These are phyloP conservation scores for Ilex asprella DNA, from an alignment of 257 asterid species.

Conservation along the genomic window DNA sequence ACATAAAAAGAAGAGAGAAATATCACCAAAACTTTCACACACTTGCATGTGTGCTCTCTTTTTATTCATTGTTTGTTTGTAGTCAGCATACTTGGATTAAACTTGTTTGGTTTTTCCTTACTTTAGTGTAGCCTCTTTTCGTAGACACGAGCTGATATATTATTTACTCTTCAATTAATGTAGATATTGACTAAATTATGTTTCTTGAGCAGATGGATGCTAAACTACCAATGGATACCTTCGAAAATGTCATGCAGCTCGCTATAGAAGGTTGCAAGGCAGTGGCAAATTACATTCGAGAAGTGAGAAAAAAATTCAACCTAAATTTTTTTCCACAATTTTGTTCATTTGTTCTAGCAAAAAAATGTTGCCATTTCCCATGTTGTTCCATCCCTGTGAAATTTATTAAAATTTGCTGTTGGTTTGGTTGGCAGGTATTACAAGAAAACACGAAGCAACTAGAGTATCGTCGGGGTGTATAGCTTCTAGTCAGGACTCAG, in stretches of 20 bases:
- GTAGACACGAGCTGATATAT: neutral
- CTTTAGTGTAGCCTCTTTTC: neutral
- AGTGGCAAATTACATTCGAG: slow-evolving; percentile 70
- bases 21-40: no score
- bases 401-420: slow-evolving; percentile 3
- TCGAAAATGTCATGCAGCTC: slow-evolving; percentile 86
- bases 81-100: neutral
- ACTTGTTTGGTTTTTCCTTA: neutral
- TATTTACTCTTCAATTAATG: neutral
- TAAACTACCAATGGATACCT: slow-evolving; percentile 71
- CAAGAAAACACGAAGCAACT: slow-evolving; percentile 67
- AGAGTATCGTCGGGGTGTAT: slow-evolving; percentile 61
- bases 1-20: no score
- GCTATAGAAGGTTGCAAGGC: slow-evolving; percentile 95
- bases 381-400: slow-evolving; percentile 1
- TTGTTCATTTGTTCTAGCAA: neutral
- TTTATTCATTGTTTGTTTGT: no score
- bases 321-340: neutral
- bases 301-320: slow-evolving; percentile 33
- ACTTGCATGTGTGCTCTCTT: no score
- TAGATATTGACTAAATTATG: neutral
- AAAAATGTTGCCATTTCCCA: neutral
- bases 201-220: slow-evolving; percentile 66
- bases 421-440: slow-evolving; percentile 40
- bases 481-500: slow-evolving; percentile 6